Conservation (phyloP, 306 rosid genomes). For the Dicorynia guianensis region DNA sequence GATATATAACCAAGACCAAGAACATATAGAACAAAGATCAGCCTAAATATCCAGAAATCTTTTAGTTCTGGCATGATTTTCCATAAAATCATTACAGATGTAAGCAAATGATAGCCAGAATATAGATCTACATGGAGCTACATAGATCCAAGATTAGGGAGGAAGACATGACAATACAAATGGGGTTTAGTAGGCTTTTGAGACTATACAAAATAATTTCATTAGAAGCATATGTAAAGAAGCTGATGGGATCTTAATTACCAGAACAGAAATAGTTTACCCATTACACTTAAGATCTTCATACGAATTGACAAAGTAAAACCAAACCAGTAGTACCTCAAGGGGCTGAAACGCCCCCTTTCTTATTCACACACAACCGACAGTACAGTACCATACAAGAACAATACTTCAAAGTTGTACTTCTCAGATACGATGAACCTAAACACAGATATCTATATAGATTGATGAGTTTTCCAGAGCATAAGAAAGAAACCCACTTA, state of each 20-base stretch:
- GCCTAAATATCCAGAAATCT: neutral
- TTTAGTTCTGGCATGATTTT: neutral
- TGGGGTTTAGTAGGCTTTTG: neutral
- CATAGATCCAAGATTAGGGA: neutral
- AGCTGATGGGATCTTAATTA: conserved; percentile 26
- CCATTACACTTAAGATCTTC: conserved; percentile 3
- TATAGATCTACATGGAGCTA: conserved; percentile 31
- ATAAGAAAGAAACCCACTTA: conserved; percentile 15
- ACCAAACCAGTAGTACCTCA: conserved; percentile 23
- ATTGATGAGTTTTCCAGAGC: conserved; percentile 26
- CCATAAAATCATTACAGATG: neutral
- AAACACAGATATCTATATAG: conserved; percentile 40
- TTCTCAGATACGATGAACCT: conserved; percentile 17
- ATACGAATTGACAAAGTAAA: conserved; percentile 18
- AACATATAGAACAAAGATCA: neutral
- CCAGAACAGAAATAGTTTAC: neutral
- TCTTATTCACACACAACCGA: neutral
- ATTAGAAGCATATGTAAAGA: conserved; percentile 10
- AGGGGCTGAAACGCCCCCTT: neutral
- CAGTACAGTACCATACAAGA: neutral
- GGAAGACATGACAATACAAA: neutral
- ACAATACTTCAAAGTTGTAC: conserved; percentile 24
- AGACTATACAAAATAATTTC: neutral
- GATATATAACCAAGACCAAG: conserved; percentile 3
- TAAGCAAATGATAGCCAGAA: conserved; percentile 4